Base-by-base conservation (phyloP, 495 filamentous ascomycete species). In the Penicillium argentinense region DNA sequence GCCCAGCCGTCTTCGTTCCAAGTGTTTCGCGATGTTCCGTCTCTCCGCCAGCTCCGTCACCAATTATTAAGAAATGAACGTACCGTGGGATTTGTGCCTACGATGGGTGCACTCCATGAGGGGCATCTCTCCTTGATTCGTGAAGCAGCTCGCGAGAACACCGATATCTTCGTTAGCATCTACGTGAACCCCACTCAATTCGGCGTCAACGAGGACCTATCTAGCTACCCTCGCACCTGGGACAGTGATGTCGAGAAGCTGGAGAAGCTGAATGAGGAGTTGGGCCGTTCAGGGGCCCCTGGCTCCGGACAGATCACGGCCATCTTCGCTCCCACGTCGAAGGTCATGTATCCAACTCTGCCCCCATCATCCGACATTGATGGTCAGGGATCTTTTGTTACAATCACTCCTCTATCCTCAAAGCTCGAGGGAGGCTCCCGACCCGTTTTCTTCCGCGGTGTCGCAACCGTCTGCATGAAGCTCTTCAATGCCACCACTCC, bases 151-250 rank as follows among this genome's bases (percentile, higher is more conserved):
- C 66, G 75, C 43, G 88, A 95, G 60, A 93, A 91, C 67, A 82
- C 86, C 47, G 77, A 86, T 52, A 84, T 97, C 39, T 83, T 96
- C 44, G 88, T 97, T 30, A 86, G 82, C 60, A 85, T 97, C 59
- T 98, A 87, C 60, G 88, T 98, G 56, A 98, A 98, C 62, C 93
- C 93, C 5, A 92, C 95, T 1, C 93, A 97, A 72, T 98, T 98
- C 62, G 92, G 91, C 4, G 75, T 91, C 9, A 83, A 82, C 41
- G 93, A 98, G 62, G 93, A 98, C 56, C 72, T 98, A 8, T 79
- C 74, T 24, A 87, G 78, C 46, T 98, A 98, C 60, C 93, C 93
- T 0, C 83, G 87, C n/a, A 97, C 89, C 3, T 95, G 91, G 86
- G 82, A 85, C 16, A 67, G 75, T 16, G 93, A 98, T 64, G 64